Evolutionary conservation across 805 yeast genomes (phyloP), one percentile per base, ranked within the genome.

Genomic region (Hanseniaspora lachancei): DNA sequence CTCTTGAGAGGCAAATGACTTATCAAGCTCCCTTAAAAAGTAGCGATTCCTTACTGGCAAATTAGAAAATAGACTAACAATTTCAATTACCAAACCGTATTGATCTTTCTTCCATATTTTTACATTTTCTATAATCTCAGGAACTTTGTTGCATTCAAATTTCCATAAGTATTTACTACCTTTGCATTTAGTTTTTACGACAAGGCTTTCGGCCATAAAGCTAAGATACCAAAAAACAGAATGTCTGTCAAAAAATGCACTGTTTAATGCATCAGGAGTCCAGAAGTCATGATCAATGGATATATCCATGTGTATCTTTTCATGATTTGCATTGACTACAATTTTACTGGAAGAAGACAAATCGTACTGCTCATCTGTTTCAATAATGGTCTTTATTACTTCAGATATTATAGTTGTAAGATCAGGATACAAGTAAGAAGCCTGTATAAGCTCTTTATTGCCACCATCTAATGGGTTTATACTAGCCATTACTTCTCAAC

Each of bases 21-120:
- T 42, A 50, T 63, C 61, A 0, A 71, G 61, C 0, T 57, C 32
- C 3, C 60, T 58, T 5, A 60, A 32, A 0, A 70, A 32, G 7
- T 66, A 67, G 1, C 55, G 57, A 35, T 68, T 63, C 23, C 84
- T 63, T 4, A 78, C 80, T 0, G 79, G 78, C 0, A 73, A 38
- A 24, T 66, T 70, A 1, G 65, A 65, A 62, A 78, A 80, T 13
- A 79, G 50, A 49, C 73, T 72, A 7, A 66, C 58, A 3, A 71
- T 68, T 2, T 60, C 58, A 3, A 77, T 66, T 0, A 63, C 50
- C 0, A 82, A 74, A 0, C 82, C 82, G 10, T n/a, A 9, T 35
- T 21, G 18, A 6, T 20, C 24, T 13, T 34, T 34, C 7, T 13
- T 15, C 27, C 39, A 21, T 15, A 29, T 4, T 32, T 10, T 2